Percentiles rank a stretch among this genome's conserved stretches.
Evolutionary conservation across 108 stramenopile genomes (phyloP).

Genomic region (Craspedostauros australis): DNA sequence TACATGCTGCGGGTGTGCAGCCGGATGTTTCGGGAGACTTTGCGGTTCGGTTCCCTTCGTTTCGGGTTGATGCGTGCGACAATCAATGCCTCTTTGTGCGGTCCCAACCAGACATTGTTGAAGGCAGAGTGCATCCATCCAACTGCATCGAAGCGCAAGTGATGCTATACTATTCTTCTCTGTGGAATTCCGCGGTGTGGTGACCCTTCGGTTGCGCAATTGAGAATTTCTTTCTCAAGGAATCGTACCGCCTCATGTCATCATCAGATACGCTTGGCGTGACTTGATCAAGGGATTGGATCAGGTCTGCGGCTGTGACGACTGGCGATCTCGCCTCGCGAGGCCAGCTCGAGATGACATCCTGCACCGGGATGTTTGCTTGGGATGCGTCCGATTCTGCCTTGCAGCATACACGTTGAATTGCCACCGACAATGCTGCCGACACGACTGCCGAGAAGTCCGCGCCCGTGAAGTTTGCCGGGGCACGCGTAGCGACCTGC

Average conservation of each 20-base stretch:
- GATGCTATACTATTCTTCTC: not conserved
- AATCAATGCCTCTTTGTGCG: too few relatives aligned
- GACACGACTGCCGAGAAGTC: conserved; percentile 90
- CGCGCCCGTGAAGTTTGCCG: conserved; percentile 83
- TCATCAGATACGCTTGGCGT: conserved; percentile 58
- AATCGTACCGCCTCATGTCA: conserved; percentile 63
- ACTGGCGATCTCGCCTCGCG: conserved; percentile 48
- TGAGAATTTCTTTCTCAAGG: conserved; percentile 40
- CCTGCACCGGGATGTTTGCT: conserved; percentile 15
- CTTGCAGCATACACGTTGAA: conserved; percentile 63
- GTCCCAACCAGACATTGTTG: conserved; percentile 3
- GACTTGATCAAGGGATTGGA: conserved; percentile 54
- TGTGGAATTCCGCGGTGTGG: conserved; percentile 6
- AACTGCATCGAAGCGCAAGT: not conserved
- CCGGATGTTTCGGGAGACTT: not conserved
- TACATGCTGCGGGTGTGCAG: not conserved
- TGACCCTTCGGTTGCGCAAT: conserved; percentile 4
- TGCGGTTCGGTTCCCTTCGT: not conserved
- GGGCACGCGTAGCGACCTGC: conserved; percentile 60
- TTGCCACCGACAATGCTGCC: conserved; percentile 68
- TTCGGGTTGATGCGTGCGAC: too few relatives aligned
- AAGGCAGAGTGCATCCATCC: conserved; percentile 4
- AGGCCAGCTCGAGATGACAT: conserved; percentile 52
- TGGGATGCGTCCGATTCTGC: conserved; percentile 60
- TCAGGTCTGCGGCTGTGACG: conserved; percentile 54